A percentile compares a stretch with the other conserved stretches of the same genome.
Conservation (phyloP, 352 stramenopile species). For the Phytophthora megakarya region DNA sequence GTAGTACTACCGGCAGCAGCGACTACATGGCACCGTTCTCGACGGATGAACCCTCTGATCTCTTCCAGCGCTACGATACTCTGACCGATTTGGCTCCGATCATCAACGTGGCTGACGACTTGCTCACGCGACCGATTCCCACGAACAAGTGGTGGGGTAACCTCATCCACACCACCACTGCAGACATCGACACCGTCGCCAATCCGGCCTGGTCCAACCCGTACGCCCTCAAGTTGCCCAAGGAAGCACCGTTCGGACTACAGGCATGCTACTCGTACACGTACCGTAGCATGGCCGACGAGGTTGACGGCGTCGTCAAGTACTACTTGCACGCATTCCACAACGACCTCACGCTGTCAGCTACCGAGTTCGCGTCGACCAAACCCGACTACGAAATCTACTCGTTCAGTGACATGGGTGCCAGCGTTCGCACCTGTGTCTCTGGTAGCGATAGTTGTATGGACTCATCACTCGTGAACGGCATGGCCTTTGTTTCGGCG, state of each 20-base stretch:
- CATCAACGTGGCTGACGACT: constrained; percentile 59
- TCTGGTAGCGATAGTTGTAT: constrained; percentile 49
- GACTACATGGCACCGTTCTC: constrained; percentile 50
- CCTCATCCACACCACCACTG: constrained; percentile 63
- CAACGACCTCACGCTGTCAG: constrained; percentile 78
- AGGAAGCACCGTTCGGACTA: constrained; percentile 56
- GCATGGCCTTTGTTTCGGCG: constrained; percentile 78
- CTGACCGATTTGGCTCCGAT: constrained; percentile 64
- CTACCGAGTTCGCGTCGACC: constrained; percentile 53
- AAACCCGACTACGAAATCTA: constrained; percentile 73
- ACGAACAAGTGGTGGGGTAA: constrained; percentile 90
- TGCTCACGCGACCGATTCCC: constrained; percentile 59
- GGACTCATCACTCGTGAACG: constrained; percentile 64
- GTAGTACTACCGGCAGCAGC: constrained; percentile 1
- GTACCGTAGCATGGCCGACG: constrained; percentile 53
- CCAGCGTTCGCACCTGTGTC: constrained; percentile 53
- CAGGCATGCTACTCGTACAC: constrained; percentile 74
- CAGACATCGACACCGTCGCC: constrained; percentile 47
- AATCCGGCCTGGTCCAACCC: constrained; percentile 76
- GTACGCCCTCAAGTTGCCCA: constrained; percentile 70
- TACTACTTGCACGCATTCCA: constrained; percentile 70
- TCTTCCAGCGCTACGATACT: constrained; percentile 60
- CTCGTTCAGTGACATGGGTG: constrained; percentile 71
- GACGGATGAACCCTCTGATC: constrained; percentile 50
- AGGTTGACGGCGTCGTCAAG: constrained; percentile 59